Conservation (phyloP, 2,329 filamentous ascomycete species). For the Cladorrhinum sp. region DNA sequence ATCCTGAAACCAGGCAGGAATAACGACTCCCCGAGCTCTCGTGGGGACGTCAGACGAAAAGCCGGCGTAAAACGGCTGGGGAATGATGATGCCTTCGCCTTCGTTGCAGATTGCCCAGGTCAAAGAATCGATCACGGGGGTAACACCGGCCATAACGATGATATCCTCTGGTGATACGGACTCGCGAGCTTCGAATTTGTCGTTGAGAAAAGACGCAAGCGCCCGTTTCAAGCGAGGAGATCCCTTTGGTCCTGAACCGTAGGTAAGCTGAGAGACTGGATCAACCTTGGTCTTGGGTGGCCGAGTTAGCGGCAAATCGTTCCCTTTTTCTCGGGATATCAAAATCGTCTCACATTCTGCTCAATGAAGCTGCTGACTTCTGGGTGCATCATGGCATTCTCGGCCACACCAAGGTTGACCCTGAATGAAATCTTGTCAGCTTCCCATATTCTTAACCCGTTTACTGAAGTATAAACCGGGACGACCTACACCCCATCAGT, state of each 20-base stretch:
- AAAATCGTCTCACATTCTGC: conserved; percentile 10
- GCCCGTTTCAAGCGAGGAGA: conserved; percentile 27
- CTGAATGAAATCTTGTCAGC: conserved; percentile 15
- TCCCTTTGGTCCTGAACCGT: conserved; percentile 30
- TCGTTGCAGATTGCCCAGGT: conserved; percentile 31
- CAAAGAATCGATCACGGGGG: conserved; percentile 28
- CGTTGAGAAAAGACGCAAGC: conserved; percentile 27
- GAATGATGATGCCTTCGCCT: conserved; percentile 31
- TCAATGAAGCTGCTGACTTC: conserved; percentile 22
- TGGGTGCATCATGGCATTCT: conserved; percentile 27
- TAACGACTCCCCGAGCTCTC: conserved; percentile 18
- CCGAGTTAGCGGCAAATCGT: neutral
- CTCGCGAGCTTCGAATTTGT: conserved; percentile 19
- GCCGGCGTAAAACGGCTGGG: conserved; percentile 31
- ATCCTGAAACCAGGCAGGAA: conserved; percentile 21
- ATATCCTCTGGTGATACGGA: conserved; percentile 25
- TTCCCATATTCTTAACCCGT: neutral
- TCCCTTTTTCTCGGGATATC: neutral
- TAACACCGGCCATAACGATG: conserved; percentile 28
- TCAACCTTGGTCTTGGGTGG: conserved; percentile 14
- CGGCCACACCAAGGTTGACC: conserved; percentile 26
- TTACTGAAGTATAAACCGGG: neutral
- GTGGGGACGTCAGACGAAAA: conserved; percentile 27
- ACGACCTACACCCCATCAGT: conserved; percentile 21
- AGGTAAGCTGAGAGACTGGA: conserved; percentile 28